Conservation (phyloP, 176 grass and related monocot species). For the Pharus latifolius region DNA sequence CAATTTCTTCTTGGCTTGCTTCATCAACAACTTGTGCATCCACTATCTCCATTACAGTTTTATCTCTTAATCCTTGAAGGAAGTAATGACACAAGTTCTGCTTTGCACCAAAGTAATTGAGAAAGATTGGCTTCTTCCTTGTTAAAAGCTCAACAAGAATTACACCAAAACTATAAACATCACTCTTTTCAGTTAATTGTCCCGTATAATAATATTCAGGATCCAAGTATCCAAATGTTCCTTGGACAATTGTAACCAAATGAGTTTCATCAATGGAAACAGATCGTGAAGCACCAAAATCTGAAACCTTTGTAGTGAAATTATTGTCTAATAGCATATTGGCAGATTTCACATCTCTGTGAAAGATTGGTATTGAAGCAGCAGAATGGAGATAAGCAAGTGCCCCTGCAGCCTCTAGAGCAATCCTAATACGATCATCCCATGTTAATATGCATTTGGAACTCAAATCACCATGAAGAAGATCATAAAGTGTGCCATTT, state of each 20-base stretch:
- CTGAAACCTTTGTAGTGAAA: conserved; percentile 8
- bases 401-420: conserved; percentile 9
- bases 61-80: background rate
- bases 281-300: conserved; percentile 21
- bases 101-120: background rate
- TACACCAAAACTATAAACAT: conserved; percentile 36
- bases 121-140: conserved; percentile 6
- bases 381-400: conserved; percentile 15
- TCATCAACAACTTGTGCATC: conserved; percentile 13
- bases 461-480: background rate
- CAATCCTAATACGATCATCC: conserved; percentile 19
- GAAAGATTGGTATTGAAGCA: conserved; percentile 19
- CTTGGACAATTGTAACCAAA: conserved; percentile 16
- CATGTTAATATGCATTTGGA: background rate
- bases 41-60: background rate
- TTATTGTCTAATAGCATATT: conserved; percentile 22
- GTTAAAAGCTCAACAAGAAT: conserved; percentile 13
- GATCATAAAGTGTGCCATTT: conserved; percentile 16
- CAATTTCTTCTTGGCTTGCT: background rate
- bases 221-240: background rate
- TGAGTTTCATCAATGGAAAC: conserved; percentile 18
- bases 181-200: background rate
- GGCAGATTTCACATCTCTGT: conserved; percentile 23
- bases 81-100: conserved; percentile 14
- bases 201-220: background rate